Evolutionary conservation across 495 filamentous ascomycete genomes (phyloP), one percentile per base, ranked within the genome.

Genomic region (Talaromyces thailandensis): DNA sequence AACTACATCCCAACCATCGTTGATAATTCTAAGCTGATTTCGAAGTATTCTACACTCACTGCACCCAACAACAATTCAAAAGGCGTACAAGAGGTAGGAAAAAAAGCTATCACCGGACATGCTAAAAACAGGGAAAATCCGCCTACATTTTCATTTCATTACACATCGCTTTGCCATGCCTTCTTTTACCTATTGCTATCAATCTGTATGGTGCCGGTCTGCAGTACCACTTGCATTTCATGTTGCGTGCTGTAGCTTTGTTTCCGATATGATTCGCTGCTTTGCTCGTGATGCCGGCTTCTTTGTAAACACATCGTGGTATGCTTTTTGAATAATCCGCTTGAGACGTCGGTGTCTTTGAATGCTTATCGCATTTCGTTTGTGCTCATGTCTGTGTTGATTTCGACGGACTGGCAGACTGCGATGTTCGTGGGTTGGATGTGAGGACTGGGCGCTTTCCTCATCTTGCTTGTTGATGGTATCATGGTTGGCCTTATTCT

Each of bases 121-220:
- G 31, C 31, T 35, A 35, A 35, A 35, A n/a, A n/a, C n/a, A n/a
- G n/a, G n/a, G n/a, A n/a, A n/a, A 11, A 6, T 35, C 31, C 31
- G 12, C 31, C 31, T 11, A 35, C 2, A 35, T 35, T 35, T 35
- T 11, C 31, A 35, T 11, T 35, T 35, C 6, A 35, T 35, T 35
- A 35, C 31, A 35, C 9, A 12, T 35, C 9, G 9, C 3, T 35
- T 43, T 43, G 37, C 37, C n/a, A 18, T 43, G 14, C n/a, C 14
- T 43, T 16, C 37, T 43, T 6, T 18, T 43, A 18, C 37, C 37
- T 6, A 43, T 43, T 9, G 37, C 14, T 18, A 67, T 81, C 14
- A 80, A 78, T 0, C 70, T 83, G 23, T 79, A 80, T 21, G 81
- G 80, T 1, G 71, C 73, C 0, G 69, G 74, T 3, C 65, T 83